phyloP scores from a whole-genome alignment of 1,284 basidiomycete genomes.

The Fomitopsis schrenkii region DNA sequence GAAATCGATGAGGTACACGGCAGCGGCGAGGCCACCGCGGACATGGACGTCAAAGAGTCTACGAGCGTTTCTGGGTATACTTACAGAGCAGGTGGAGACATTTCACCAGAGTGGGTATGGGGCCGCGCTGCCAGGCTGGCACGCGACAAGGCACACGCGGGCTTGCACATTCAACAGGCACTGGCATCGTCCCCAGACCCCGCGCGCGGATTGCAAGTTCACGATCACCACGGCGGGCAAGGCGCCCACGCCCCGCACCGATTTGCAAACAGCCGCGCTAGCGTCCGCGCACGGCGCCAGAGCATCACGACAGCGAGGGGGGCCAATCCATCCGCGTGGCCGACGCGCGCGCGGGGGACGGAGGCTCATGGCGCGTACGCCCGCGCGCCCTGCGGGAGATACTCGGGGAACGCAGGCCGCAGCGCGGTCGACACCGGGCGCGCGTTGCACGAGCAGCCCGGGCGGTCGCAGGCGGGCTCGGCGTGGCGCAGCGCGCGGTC shows the following conservation, averaged over 20 bases:
- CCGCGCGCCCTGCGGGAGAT: background rate
- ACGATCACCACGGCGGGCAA: background rate
- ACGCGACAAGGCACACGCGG: no score
- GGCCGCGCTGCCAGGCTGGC: no score
- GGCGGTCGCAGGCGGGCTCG: slow-evolving; percentile 1
- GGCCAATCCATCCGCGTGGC: background rate
- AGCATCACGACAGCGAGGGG: background rate
- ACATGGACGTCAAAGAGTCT: background rate
- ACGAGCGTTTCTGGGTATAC: background rate
- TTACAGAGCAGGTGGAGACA: no score
- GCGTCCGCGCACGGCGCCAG: no score
- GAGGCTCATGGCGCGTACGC: background rate
- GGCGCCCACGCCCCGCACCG: background rate
- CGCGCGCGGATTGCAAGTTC: background rate
- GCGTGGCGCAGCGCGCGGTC: background rate
- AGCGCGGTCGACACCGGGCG: slow-evolving; percentile 8
- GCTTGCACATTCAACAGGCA: no score
- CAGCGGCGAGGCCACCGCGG: background rate
- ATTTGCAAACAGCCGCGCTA: background rate
- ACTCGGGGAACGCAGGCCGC: slow-evolving; percentile 11
- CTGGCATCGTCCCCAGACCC: no score
- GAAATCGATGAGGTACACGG: background rate
- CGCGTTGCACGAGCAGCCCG: slow-evolving; percentile 6
- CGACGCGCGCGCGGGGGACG: no score
- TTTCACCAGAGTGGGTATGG: no score